phyloP scores from a whole-genome alignment of 2,329 filamentous ascomycete genomes.

The Verticillium tricorpus region DNA sequence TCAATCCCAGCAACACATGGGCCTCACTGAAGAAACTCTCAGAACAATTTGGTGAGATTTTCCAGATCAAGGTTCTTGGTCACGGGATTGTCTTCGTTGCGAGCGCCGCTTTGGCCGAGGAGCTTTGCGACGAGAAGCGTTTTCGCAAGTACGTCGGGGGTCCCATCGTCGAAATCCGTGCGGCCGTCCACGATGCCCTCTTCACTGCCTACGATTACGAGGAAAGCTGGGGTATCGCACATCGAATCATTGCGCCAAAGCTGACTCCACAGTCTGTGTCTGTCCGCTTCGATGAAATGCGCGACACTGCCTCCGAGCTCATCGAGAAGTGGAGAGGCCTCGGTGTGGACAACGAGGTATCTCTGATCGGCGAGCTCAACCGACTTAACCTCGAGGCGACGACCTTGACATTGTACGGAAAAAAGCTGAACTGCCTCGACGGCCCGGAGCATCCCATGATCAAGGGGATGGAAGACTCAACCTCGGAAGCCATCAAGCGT shows the following conservation, averaged over 20 bases:
- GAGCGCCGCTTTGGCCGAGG: slow-evolving; percentile 33
- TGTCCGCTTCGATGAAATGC: slow-evolving; percentile 40
- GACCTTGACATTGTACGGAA: slow-evolving; percentile 46
- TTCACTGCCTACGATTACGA: slow-evolving; percentile 48
- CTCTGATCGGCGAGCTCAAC: slow-evolving; percentile 45
- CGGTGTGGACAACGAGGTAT: slow-evolving; percentile 31
- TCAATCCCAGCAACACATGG: slow-evolving; percentile 31
- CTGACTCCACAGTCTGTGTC: slow-evolving; percentile 28
- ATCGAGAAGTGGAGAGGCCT: slow-evolving; percentile 43
- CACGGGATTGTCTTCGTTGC: slow-evolving; percentile 35
- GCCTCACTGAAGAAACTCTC: slow-evolving; percentile 28
- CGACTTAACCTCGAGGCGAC: slow-evolving; percentile 48
- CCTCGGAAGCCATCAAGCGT: slow-evolving; percentile 51
- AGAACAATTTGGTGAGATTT: slow-evolving; percentile 32
- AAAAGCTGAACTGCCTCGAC: slow-evolving; percentile 40
- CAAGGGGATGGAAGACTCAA: slow-evolving; percentile 49
- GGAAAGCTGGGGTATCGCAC: slow-evolving; percentile 43
- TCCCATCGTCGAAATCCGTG: slow-evolving; percentile 47
- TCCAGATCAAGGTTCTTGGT: slow-evolving; percentile 29
- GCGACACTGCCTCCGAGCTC: slow-evolving; percentile 44
- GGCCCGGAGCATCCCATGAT: slow-evolving; percentile 45
- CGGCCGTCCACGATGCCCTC: slow-evolving; percentile 44
- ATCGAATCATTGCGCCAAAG: slow-evolving; percentile 46
- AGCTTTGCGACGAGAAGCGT: slow-evolving; percentile 45
- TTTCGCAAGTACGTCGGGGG: slow-evolving; percentile 52